phyloP scores from a whole-genome alignment of 768 basidiomycete species.

The Boletus reticuloceps region DNA sequence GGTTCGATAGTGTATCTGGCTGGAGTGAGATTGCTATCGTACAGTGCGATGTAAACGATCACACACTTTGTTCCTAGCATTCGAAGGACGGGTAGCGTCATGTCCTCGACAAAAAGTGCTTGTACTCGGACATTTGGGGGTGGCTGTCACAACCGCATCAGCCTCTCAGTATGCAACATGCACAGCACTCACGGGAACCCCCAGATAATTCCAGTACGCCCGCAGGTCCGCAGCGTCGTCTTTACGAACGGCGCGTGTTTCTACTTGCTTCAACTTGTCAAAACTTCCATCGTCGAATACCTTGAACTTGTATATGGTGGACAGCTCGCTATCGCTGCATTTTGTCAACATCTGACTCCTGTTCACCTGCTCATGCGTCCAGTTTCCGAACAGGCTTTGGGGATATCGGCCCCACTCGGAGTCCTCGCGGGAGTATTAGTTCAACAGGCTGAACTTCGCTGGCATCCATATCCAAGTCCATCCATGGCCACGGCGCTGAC shows the following conservation, averaged over 20 bases:
- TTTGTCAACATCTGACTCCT: slow-evolving; percentile 34
- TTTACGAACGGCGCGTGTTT: slow-evolving; percentile 7
- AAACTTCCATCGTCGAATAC: slow-evolving; percentile 18
- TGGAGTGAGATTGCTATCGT: background rate
- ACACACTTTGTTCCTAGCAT: slow-evolving; percentile 41
- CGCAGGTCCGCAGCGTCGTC: slow-evolving; percentile 10
- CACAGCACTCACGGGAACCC: slow-evolving; percentile 21
- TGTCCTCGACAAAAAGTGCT: slow-evolving; percentile 39
- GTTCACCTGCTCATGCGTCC: slow-evolving; percentile 44
- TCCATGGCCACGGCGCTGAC: slow-evolving; percentile 41
- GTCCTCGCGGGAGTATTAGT: background rate
- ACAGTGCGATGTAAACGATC: too few relatives aligned
- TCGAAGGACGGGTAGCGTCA: slow-evolving; percentile 34
- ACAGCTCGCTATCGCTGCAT: slow-evolving; percentile 14
- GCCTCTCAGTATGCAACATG: background rate
- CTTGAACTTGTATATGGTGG: slow-evolving; percentile 18
- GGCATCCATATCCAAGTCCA: slow-evolving; percentile 26
- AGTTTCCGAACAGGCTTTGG: slow-evolving; percentile 50
- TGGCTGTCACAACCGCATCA: slow-evolving; percentile 18
- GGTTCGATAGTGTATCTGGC: slow-evolving; percentile 42
- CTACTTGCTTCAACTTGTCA: slow-evolving; percentile 4
- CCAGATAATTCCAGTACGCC: slow-evolving; percentile 31
- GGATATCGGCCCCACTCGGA: slow-evolving; percentile 43
- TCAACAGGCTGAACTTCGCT: background rate
- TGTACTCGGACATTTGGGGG: slow-evolving; percentile 29